Evolutionary conservation across 1,284 basidiomycete genomes (phyloP).

Genomic region (Uromyces viciae-fabae): DNA sequence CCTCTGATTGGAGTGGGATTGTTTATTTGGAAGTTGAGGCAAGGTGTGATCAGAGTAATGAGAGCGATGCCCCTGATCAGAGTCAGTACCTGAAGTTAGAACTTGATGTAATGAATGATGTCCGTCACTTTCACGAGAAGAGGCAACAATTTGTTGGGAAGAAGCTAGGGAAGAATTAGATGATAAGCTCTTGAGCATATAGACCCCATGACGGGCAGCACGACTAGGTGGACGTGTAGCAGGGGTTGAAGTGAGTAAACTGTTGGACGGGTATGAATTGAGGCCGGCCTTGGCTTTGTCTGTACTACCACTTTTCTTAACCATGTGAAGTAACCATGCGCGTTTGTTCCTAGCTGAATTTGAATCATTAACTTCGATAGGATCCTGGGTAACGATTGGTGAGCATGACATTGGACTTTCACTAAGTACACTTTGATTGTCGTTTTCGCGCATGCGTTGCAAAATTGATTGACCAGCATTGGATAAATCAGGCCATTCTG

Average conservation of each 20-base stretch:
- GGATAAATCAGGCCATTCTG: constrained; percentile 3
- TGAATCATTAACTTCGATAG: neutral
- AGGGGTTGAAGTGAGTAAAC: neutral
- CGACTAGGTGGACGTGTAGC: neutral
- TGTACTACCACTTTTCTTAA: neutral
- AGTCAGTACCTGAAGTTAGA: neutral
- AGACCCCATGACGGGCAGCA: neutral
- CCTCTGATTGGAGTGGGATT: neutral
- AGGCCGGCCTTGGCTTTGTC: neutral
- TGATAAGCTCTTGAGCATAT: constrained; percentile 21
- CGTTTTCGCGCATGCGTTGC: constrained; percentile 16
- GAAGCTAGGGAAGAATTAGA: constrained; percentile 11
- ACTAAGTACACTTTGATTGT: neutral
- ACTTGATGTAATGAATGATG: constrained; percentile 10
- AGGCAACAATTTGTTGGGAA: neutral
- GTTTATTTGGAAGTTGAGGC: neutral
- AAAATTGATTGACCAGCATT: constrained; percentile 4
- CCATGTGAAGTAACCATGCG: neutral
- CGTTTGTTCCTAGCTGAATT: neutral
- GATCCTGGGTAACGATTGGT: neutral
- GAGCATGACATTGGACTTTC: neutral
- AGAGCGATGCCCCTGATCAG: neutral
- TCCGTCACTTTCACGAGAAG: constrained; percentile 4
- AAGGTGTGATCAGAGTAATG: neutral
- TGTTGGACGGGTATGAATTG: neutral